These are phyloP conservation scores for Paramecium tetraurelia DNA, from an alignment of 73 alveolate species.

Conservation along the genomic window DNA sequence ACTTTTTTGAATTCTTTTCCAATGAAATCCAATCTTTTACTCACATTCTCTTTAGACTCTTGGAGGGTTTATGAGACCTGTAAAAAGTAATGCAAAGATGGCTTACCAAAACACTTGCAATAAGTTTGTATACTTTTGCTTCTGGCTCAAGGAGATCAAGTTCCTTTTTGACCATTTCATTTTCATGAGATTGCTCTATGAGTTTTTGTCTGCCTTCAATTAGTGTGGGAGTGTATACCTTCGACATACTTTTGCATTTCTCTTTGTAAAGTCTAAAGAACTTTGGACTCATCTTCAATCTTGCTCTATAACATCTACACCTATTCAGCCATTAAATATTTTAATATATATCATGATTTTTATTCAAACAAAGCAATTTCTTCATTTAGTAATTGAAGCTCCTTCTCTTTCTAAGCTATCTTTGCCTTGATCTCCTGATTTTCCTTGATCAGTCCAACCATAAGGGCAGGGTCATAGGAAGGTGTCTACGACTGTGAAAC, in stretches of 20 bases:
- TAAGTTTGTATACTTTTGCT: constrained; percentile 57
- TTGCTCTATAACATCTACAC: constrained; percentile 5
- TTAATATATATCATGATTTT: not conserved
- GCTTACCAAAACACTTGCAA: constrained; percentile 45
- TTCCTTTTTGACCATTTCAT: constrained; percentile 62
- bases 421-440: not conserved
- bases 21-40: constrained; percentile 53
- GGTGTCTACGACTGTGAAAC: not conserved
- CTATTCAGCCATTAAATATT: constrained; percentile 24
- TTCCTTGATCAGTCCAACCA: not conserved
- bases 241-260: constrained; percentile 52
- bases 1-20: constrained; percentile 55
- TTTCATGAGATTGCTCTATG: constrained; percentile 57
- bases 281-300: constrained; percentile 32
- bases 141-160: constrained; percentile 55
- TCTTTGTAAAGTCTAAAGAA: constrained; percentile 19
- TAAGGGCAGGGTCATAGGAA: not conserved
- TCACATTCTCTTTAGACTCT: constrained; percentile 53
- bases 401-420: not conserved
- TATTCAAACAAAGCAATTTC: not conserved
- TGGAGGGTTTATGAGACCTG: constrained; percentile 38
- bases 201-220: constrained; percentile 53
- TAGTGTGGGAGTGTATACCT: constrained; percentile 13
- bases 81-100: not conserved
- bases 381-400: not conserved